Conservation (phyloP, 805 yeast genomes). For the Nakazawaea anatomiae region DNA sequence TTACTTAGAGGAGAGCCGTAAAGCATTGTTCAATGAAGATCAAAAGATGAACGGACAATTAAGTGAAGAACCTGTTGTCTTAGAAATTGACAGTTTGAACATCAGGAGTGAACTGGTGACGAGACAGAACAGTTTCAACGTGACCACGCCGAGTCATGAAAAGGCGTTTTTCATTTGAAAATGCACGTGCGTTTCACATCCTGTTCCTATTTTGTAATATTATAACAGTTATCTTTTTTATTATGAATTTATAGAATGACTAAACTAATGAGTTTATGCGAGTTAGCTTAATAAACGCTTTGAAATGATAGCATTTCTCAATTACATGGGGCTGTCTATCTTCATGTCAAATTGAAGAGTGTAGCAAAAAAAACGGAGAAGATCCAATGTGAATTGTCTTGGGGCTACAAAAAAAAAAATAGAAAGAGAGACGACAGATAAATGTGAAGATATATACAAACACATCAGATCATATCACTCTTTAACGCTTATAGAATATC, state of each 20-base stretch:
- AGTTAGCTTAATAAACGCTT: no score
- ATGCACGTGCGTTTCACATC: neutral
- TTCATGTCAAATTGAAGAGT: no score
- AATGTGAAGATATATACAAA: no score
- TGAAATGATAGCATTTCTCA: no score
- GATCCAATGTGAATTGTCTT: no score
- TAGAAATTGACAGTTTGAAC: constrained; percentile 4
- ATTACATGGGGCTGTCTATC: no score
- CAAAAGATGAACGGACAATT: constrained; percentile 5
- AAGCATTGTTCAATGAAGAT: neutral
- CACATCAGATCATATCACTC: no score
- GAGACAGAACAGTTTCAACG: constrained; percentile 1
- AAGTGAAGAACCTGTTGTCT: constrained; percentile 6
- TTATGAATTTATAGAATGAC: neutral
- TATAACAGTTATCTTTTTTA: neutral
- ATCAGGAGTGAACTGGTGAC: constrained; percentile 5
- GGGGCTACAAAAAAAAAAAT: no score
- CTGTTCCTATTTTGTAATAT: neutral
- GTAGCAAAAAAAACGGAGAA: no score
- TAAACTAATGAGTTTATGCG: no score
- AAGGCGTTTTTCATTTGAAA: constrained; percentile 3
- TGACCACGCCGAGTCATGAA: constrained; percentile 1
- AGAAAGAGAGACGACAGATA: no score
- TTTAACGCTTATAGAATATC: no score
- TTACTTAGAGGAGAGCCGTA: constrained; percentile 9